Base-by-base conservation (phyloP, 345 rosid genomes). In the Excoecaria cochinchinensis region DNA sequence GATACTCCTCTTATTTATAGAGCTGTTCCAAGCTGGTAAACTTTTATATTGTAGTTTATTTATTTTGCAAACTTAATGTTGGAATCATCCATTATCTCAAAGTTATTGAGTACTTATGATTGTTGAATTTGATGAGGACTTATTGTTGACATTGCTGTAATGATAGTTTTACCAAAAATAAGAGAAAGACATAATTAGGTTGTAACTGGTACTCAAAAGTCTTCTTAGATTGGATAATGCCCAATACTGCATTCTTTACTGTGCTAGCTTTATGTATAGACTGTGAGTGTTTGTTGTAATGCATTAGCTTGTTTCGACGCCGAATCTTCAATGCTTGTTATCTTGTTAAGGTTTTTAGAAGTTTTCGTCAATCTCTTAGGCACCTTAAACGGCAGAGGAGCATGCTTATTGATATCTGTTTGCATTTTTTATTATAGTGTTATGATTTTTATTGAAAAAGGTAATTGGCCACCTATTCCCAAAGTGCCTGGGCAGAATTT, bases 21-120 rank as follows among this genome's bases (percentile, higher is more conserved):
- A 87, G 99, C 98, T 72, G 97, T 95, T 79, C 97, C 98, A 6
- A 95, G 97, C 80, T 95, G 99, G 99, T 95, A 83, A 74, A 85
- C 13, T 36, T 61, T 63, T 38, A 39, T 24, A 7, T 17, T 44
- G 21, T 8, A 19, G 11, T 7, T 63, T 5, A 21, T 21, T 12
- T 24, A 15, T 42, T 36, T 15, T 22, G 3, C 6, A 10, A 62
- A 24, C 17, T 19, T 42, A 15, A 36, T 64, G 16, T 44, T 40
- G 65, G 19, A 59, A 38, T 68, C 31, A 22, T 25, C 44, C 48
- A 21, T 25, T 42, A 8, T 24, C 6, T 47, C 4, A 8, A 17
- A 67, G 50, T 68, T 13, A 48, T 51, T 25, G 14, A 67, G 56
- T 50, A 13, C 10, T 14, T 22, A 22, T 12, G 19, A 25, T 46